phyloP scores from a whole-genome alignment of 1,139 yeast genomes.

The Diutina sp. region DNA sequence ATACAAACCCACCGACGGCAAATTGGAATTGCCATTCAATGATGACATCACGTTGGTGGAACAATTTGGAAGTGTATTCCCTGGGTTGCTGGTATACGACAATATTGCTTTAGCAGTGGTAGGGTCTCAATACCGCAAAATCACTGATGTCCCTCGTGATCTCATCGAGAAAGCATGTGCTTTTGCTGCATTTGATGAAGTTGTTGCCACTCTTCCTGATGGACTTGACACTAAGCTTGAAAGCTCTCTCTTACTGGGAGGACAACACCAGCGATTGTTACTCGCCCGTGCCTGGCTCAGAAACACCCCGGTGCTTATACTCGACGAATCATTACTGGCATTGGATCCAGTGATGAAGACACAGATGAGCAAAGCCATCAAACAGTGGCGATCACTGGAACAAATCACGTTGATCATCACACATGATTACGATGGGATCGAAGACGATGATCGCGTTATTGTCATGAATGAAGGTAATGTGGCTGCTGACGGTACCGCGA shows the following conservation, averaged over 20 bases:
- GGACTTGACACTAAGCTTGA: conserved; percentile 46
- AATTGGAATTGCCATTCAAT: not conserved
- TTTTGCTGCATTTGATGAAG: conserved; percentile 36
- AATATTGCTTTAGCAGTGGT: not conserved
- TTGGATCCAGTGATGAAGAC: conserved; percentile 43
- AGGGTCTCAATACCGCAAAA: not conserved
- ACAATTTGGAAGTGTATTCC: not conserved
- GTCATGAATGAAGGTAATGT: conserved; percentile 42
- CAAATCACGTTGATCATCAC: conserved; percentile 74
- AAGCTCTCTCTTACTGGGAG: conserved; percentile 64
- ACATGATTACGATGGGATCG: conserved; percentile 56
- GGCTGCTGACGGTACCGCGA: not conserved
- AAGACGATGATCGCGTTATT: conserved; percentile 38
- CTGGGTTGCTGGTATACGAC: not conserved
- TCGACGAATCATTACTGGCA: conserved; percentile 84
- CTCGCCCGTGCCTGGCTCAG: conserved; percentile 71
- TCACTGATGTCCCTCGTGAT: conserved; percentile 11
- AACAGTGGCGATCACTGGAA: conserved; percentile 41
- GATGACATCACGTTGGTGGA: not conserved
- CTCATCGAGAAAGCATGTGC: conserved; percentile 33
- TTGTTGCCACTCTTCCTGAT: conserved; percentile 33
- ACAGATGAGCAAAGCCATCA: conserved; percentile 33
- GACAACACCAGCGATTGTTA: conserved; percentile 75
- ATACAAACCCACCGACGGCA: conserved; percentile 35
- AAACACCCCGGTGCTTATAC: conserved; percentile 58